Percentiles rank a stretch among this genome's conserved stretches.
Conservation (phyloP, 345 rosid genomes). For the Eucalyptus pauciflora region DNA sequence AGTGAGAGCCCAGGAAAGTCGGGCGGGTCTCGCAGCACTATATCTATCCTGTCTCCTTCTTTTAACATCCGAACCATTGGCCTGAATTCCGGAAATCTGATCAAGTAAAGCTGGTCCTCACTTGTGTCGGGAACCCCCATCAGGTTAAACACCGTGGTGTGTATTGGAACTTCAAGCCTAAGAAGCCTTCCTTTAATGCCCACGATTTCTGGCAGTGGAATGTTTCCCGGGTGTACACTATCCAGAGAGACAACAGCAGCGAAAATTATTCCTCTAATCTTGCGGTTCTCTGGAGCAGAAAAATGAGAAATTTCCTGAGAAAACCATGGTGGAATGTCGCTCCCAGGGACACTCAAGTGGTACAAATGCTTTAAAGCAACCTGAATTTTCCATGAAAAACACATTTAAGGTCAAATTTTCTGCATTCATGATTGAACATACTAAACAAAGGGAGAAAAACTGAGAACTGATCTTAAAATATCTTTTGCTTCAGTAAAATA, state of each 20-base stretch:
- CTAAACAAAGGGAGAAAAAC: not conserved
- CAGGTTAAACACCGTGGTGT: slow-evolving; percentile 4
- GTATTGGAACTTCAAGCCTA: not conserved
- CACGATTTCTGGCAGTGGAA: slow-evolving; percentile 8
- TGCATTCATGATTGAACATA: not conserved
- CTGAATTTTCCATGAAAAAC: slow-evolving; percentile 1
- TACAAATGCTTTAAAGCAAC: slow-evolving; percentile 24
- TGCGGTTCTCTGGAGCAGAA: slow-evolving; percentile 18
- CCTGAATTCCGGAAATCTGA: slow-evolving; percentile 17
- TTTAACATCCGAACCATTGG: slow-evolving; percentile 19
- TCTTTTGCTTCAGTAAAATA: not conserved
- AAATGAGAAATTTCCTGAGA: slow-evolving; percentile 10
- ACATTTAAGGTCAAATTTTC: not conserved
- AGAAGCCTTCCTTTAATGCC: slow-evolving; percentile 28
- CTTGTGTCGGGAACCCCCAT: slow-evolving; percentile 35
- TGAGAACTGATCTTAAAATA: not conserved
- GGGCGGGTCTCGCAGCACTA: slow-evolving; percentile 6
- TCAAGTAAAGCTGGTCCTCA: slow-evolving; percentile 38
- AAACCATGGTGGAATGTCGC: slow-evolving; percentile 47
- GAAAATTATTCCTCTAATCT: slow-evolving; percentile 29
- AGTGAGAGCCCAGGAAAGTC: slow-evolving; percentile 9
- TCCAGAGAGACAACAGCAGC: slow-evolving; percentile 37
- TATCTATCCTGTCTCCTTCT: slow-evolving; percentile 22
- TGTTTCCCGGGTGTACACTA: slow-evolving; percentile 10
- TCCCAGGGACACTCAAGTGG: slow-evolving; percentile 49